Evolutionary conservation across 2,329 filamentous ascomycete species (phyloP), one percentile per base, ranked within the genome.

Genomic region (Monosporascus sp.): DNA sequence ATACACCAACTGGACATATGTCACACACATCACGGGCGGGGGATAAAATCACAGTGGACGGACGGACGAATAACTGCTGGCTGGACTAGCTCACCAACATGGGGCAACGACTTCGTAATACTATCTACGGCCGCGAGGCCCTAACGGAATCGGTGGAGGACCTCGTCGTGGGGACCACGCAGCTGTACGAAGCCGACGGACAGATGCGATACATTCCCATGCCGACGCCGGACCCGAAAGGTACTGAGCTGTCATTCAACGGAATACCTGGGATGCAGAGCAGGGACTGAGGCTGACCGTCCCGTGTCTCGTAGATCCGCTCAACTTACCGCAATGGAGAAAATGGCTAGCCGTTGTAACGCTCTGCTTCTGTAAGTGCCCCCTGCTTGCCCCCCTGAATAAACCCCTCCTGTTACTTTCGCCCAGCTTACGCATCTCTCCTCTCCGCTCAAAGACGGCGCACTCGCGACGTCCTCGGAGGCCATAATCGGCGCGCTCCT

Each of bases 191-290:
- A 24, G 24, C 24, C 43, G 20, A 45, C 26, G 43, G 43, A 24
- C 43, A 45, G 43, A 45, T 45, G 3, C 43, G 43, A 17, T 45
- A 26, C 20, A 20, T 45, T 24, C 43, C 43, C 43, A 45, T 45
- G 43, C 67, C 67, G 5, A 64, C 63, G 14, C 64, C 66, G 24
- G 62, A 69, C 51, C 66, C 67, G 2, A 69, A 66, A 55, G 66
- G 60, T 62, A 41, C 40, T 50, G 56, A 22, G 20, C 11, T 5
- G 28, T 3, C 28, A 9, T 31, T 11, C 28, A 5, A 11, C 28
- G 3, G 28, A 31, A 31, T 31, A 5, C 28, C 28, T 31, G 9
- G 28, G 9, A 31, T 4, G 11, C 28, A 31, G 28, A 31, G 28
- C 28, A 31, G 9, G 28, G 28, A 15, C 2, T 50, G n/a, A 37